Evolutionary conservation across 1,139 yeast genomes (phyloP).

Genomic region (Yamadazyma friedrichii): DNA sequence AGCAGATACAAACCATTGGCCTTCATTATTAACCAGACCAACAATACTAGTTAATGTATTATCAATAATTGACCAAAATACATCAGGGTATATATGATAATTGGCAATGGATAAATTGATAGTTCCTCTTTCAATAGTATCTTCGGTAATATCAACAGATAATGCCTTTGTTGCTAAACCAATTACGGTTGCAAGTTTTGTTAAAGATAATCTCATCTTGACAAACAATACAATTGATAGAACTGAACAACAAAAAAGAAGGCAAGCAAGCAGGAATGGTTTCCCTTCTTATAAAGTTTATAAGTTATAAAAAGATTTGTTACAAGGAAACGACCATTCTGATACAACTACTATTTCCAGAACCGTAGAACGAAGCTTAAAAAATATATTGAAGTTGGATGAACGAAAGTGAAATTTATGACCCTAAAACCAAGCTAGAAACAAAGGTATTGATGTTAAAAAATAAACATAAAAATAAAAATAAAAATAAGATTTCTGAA

Average conservation of each 20-base stretch:
- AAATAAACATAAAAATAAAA: too few relatives aligned
- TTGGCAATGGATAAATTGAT: constrained; percentile 18
- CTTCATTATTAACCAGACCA: constrained; percentile 22
- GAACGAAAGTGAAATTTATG: too few relatives aligned
- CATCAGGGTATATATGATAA: constrained; percentile 22
- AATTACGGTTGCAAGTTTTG: neutral
- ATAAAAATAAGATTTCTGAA: too few relatives aligned
- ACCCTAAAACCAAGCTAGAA: too few relatives aligned
- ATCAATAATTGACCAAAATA: constrained; percentile 33
- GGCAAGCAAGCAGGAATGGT: neutral
- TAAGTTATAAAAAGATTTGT: too few relatives aligned
- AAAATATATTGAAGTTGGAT: too few relatives aligned
- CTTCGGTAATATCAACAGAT: constrained; percentile 7
- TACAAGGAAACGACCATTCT: too few relatives aligned
- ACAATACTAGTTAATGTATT: constrained; percentile 23
- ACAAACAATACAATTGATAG: neutral
- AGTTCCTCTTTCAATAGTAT: constrained; percentile 15
- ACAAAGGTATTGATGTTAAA: too few relatives aligned
- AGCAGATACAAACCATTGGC: constrained; percentile 22
- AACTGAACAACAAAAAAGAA: neutral
- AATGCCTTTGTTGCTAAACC: neutral
- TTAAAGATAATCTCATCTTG: constrained; percentile 2
- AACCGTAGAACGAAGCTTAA: too few relatives aligned
- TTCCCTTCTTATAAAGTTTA: too few relatives aligned
- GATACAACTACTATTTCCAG: too few relatives aligned